Conservation (phyloP, 495 filamentous ascomycete species). For the Xylaria bambusicola region DNA sequence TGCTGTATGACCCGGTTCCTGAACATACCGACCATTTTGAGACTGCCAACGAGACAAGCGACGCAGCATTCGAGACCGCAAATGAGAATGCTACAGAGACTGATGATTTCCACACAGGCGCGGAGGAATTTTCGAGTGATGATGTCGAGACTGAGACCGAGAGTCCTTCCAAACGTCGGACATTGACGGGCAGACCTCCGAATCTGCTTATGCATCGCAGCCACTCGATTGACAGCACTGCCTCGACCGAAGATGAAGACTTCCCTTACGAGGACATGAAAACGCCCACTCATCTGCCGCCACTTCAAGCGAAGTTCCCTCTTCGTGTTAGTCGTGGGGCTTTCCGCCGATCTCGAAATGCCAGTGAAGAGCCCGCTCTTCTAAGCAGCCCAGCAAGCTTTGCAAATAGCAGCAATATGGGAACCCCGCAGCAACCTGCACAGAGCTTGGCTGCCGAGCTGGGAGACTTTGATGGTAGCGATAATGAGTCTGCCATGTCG, state of each 20-base stretch:
- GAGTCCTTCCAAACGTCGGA: constrained; percentile 50
- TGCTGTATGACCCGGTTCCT: constrained; percentile 37
- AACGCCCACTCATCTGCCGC: constrained; percentile 61
- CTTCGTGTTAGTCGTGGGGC: constrained; percentile 66
- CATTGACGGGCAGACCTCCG: constrained; percentile 39
- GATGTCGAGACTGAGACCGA: constrained; percentile 91
- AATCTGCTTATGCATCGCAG: constrained; percentile 37
- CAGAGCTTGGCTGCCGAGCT: constrained; percentile 92
- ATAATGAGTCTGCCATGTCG: constrained; percentile 57
- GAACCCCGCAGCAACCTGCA: constrained; percentile 56
- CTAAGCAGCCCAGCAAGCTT: constrained; percentile 59
- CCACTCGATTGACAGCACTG: constrained; percentile 81
- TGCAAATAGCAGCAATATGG: constrained; percentile 48
- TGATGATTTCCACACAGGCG: constrained; percentile 90
- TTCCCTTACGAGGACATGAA: constrained; percentile 48
- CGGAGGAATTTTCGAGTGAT: constrained; percentile 79
- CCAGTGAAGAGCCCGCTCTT: constrained; percentile 61
- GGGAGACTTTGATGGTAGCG: constrained; percentile 68
- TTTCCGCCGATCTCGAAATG: constrained; percentile 62
- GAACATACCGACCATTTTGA: constrained; percentile 68
- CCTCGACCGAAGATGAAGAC: constrained; percentile 83
- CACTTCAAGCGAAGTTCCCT: constrained; percentile 65
- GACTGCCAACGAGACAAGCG: constrained; percentile 80
- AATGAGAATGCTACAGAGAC: constrained; percentile 84
- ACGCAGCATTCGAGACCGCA: constrained; percentile 84